These are phyloP conservation scores for Neobulgaria alba DNA, from an alignment of 2,329 filamentous ascomycete genomes.

Conservation along the genomic window DNA sequence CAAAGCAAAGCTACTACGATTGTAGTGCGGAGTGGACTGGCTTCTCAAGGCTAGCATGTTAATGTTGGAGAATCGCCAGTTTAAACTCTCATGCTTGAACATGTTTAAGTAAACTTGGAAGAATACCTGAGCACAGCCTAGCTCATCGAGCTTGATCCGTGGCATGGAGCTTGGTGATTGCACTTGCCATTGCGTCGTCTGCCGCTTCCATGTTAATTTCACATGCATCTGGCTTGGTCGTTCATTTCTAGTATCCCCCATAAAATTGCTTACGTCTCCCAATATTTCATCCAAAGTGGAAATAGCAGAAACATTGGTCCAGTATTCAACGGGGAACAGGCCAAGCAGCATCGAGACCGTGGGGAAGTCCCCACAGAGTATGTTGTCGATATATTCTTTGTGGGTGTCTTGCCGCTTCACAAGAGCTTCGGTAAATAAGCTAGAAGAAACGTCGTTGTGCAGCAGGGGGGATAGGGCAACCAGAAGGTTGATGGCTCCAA, in stretches of 20 bases:
- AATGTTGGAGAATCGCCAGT: background rate
- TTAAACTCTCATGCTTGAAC: slow-evolving; percentile 3
- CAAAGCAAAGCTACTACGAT: slow-evolving; percentile 4
- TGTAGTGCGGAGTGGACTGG: background rate
- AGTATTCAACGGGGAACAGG: slow-evolving; percentile 8
- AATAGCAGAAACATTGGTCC: slow-evolving; percentile 1
- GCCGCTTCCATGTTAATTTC: slow-evolving; percentile 4
- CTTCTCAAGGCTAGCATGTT: background rate
- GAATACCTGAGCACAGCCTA: background rate
- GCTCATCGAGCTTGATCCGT: slow-evolving; percentile 2
- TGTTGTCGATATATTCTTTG: background rate
- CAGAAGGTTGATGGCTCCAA: slow-evolving; percentile 10
- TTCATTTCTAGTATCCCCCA: background rate
- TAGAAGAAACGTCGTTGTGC: slow-evolving; percentile 1
- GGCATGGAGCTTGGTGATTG: background rate
- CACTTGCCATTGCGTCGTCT: background rate
- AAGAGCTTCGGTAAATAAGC: slow-evolving; percentile 8
- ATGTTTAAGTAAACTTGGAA: slow-evolving; percentile 4
- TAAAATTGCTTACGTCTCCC: background rate
- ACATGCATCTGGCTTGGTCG: slow-evolving; percentile 5
- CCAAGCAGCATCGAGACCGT: slow-evolving; percentile 9
- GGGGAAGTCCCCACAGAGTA: slow-evolving; percentile 7
- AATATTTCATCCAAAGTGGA: slow-evolving; percentile 3
- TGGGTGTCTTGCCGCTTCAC: slow-evolving; percentile 1
- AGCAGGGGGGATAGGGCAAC: slow-evolving; percentile 9